Evolutionary conservation across 768 basidiomycete genomes (phyloP).

Genomic region (Auriscalpium orientale): DNA sequence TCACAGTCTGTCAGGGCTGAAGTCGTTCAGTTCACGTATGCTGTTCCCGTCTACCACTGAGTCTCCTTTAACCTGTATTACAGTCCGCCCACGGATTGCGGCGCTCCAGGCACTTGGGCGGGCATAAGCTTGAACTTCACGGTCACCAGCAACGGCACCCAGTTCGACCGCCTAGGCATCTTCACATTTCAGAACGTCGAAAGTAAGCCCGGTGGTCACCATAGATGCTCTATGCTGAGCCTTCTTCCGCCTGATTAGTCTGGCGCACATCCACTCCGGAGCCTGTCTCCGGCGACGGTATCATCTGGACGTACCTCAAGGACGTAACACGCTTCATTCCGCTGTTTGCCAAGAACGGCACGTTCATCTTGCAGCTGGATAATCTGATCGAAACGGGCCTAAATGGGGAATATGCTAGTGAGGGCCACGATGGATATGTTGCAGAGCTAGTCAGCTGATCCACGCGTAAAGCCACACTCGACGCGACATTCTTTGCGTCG

Average conservation of each 20-base stretch:
- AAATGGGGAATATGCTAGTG: constrained; percentile 66
- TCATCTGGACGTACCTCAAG: constrained; percentile 73
- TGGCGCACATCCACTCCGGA: constrained; percentile 81
- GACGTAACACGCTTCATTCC: constrained; percentile 69
- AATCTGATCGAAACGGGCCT: constrained; percentile 52
- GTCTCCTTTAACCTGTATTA: neutral
- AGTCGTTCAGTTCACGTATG: constrained; percentile 54
- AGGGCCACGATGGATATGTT: constrained; percentile 7
- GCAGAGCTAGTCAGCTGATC: neutral
- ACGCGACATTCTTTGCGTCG: constrained; percentile 67
- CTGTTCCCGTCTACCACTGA: neutral
- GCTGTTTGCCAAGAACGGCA: constrained; percentile 59
- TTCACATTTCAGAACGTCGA: constrained; percentile 77
- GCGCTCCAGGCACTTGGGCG: constrained; percentile 63
- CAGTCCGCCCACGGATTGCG: constrained; percentile 70
- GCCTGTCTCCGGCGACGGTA: constrained; percentile 56
- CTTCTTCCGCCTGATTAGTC: constrained; percentile 30
- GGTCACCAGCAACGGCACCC: constrained; percentile 70
- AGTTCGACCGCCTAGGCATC: constrained; percentile 63
- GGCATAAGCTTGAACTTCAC: constrained; percentile 72
- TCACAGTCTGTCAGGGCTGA: constrained; percentile 39
- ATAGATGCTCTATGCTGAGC: neutral
- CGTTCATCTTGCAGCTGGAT: constrained; percentile 67
- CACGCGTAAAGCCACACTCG: constrained; percentile 42
- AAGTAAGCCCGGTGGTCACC: constrained; percentile 34